Evolutionary conservation across 1,139 yeast species (phyloP), one percentile per base, ranked within the genome.

Genomic region (Saccharomyces hybrid): DNA sequence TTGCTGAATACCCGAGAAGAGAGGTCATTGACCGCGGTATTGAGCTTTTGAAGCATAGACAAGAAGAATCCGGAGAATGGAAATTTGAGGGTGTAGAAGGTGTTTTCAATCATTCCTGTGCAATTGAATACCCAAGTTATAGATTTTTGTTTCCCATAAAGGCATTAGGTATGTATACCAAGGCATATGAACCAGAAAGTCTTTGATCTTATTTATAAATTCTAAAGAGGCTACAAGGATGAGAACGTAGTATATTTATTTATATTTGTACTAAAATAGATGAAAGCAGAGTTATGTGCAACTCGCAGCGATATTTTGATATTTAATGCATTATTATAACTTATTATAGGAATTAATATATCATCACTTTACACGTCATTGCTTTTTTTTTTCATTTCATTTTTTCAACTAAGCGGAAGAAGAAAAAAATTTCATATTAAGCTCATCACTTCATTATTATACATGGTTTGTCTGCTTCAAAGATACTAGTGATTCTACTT

Each of bases 91-190:
- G 82, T 52, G 83, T 88, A 26, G 98, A 93, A 71, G 99, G 99
- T 51, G 98, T 93, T 0, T 95, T 95, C 76, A 95, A 95, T 70
- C 97, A 93, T 66, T 83, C 89, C 47, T 83, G 88, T 76, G 97
- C 95, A 1, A 95, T 95, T 66, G 98, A 93, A 69, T 95, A 95
- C 68, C 99, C 99, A 48, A 87, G 89, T 60, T 95, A 95, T 73
- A 83, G 87, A 72, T 93, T 86, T 66, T 75, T 90, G 59, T 95
- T 95, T 71, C 85, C 97, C 2, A 87, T 93, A 66, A 93, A 93
- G 70, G 99, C 99, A 0, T 74, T 93, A 52, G 99, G 99, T 0
- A 76, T 93, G 64, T 91, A 86, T 63, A 69, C 69, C 16, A 73
- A 75, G 54, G 49, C 49, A 42, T 67, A 64, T 50, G 62, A 60